These are phyloP conservation scores for Furcasterigmium sp. DNA, from an alignment of 2,329 filamentous ascomycete species.

Conservation along the genomic window DNA sequence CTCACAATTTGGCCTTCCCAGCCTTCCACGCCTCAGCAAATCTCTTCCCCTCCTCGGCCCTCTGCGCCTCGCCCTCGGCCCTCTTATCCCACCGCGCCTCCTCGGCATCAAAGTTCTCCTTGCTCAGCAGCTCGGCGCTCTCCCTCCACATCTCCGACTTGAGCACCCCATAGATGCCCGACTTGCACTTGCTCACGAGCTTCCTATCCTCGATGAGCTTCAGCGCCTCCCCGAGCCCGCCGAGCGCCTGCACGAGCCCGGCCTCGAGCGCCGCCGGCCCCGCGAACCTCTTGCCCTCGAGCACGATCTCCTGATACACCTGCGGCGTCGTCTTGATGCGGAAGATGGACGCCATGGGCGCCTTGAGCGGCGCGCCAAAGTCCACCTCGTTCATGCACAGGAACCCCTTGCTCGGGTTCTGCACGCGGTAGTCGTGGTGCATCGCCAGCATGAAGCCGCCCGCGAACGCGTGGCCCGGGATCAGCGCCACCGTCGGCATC, in stretches of 20 bases:
- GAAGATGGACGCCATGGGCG: conserved; percentile 72
- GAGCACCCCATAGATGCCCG: conserved; percentile 63
- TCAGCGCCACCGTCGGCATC: conserved; percentile 75
- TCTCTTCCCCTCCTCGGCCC: conserved; percentile 39
- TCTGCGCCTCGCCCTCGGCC: conserved; percentile 36
- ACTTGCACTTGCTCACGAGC: conserved; percentile 56
- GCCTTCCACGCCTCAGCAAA: conserved; percentile 40
- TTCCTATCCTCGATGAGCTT: conserved; percentile 53
- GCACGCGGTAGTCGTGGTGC: conserved; percentile 79
- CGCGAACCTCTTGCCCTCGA: conserved; percentile 68
- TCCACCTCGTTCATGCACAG: conserved; percentile 78
- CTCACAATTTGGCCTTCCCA: conserved; percentile 29
- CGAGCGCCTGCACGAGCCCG: conserved; percentile 65
- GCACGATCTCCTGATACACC: conserved; percentile 58
- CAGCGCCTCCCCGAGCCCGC: conserved; percentile 59
- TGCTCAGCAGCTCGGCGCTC: conserved; percentile 52
- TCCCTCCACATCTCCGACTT: conserved; percentile 75
- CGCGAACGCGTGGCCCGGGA: conserved; percentile 79
- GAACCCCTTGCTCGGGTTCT: conserved; percentile 66
- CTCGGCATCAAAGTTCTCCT: conserved; percentile 40
- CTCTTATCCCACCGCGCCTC: conserved; percentile 42
- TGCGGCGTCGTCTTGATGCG: conserved; percentile 57
- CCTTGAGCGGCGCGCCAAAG: conserved; percentile 69
- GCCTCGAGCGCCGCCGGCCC: conserved; percentile 57
- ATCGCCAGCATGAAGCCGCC: conserved; percentile 77